phyloP scores from a whole-genome alignment of 2,329 filamentous ascomycete genomes.

The Arthrobotrys entomopaga region DNA sequence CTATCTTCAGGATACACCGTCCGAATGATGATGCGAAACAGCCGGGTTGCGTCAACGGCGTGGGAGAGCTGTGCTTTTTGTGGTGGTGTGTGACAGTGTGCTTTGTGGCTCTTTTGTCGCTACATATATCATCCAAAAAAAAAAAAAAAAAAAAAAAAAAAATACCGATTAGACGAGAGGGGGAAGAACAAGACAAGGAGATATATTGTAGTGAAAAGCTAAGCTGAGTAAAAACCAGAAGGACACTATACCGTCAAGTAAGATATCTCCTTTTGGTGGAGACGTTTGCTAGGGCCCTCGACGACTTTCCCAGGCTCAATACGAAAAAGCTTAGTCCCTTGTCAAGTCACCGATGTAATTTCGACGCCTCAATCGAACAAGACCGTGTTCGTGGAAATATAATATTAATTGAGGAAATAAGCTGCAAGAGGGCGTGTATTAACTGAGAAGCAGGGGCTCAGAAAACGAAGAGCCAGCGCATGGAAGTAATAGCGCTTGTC shows the following conservation, averaged over 20 bases:
- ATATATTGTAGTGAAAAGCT: conserved; percentile 40
- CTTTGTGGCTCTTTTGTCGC: conserved; percentile 47
- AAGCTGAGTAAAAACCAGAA: conserved; percentile 41
- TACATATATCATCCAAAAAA: conserved; percentile 42
- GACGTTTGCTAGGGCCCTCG: conserved; percentile 26
- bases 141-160: conserved; percentile 51
- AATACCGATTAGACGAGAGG: conserved; percentile 55
- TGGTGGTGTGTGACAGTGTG: conserved; percentile 50
- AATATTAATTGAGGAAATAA: conserved; percentile 18
- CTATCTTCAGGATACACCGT: conserved; percentile 30
- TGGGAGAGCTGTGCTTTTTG: conserved; percentile 37
- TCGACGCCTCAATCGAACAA: conserved; percentile 24
- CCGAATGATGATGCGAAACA: conserved; percentile 54
- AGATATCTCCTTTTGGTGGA: conserved; percentile 37
- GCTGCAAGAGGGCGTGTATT: conserved; percentile 5
- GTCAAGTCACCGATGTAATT: conserved; percentile 6
- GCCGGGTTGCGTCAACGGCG: conserved; percentile 54
- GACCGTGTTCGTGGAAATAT: conserved; percentile 2
- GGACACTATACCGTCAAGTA: conserved; percentile 39
- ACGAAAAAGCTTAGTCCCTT: conserved; percentile 5
- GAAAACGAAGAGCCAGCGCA: conserved; percentile 32
- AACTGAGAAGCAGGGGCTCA: conserved; percentile 39
- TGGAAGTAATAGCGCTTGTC: conserved; percentile 39
- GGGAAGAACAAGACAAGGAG: conserved; percentile 26
- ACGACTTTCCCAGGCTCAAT: conserved; percentile 5